Percentiles rank a stretch among this genome's conserved stretches.
Evolutionary conservation across 2,329 filamentous ascomycete species (phyloP).

Genomic region (Hypoxylon sp.): DNA sequence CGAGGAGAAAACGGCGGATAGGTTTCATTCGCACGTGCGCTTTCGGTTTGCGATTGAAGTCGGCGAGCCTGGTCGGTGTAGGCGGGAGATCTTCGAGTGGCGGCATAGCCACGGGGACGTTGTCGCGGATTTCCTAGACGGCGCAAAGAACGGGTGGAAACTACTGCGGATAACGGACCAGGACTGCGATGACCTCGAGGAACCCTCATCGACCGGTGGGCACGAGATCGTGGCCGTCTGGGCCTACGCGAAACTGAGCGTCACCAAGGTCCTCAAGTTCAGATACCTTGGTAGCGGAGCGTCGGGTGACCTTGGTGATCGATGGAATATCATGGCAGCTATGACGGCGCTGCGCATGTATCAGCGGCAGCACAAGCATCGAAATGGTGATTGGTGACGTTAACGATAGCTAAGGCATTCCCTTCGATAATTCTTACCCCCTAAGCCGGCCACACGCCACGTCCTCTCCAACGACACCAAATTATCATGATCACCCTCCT

Average conservation of each 20-base stretch:
- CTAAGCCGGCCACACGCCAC: too few species aligned
- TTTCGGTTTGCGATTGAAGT: constrained; percentile 25
- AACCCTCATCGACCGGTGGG: constrained; percentile 41
- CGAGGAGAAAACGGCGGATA: not conserved
- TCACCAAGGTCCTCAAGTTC: constrained; percentile 50
- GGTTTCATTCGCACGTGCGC: not conserved
- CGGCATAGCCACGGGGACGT: constrained; percentile 9
- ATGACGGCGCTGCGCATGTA: constrained; percentile 49
- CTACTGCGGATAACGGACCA: constrained; percentile 16
- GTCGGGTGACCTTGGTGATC: constrained; percentile 50
- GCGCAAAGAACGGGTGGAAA: constrained; percentile 18
- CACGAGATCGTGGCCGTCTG: constrained; percentile 55
- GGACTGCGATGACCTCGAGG: not conserved
- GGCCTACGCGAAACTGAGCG: constrained; percentile 43
- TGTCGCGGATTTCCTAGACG: constrained; percentile 6
- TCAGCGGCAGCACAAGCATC: constrained; percentile 30
- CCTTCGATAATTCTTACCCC: too few species aligned
- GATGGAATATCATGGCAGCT: constrained; percentile 55
- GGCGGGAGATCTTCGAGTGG: constrained; percentile 27
- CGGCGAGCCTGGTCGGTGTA: constrained; percentile 1
- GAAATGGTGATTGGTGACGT: constrained; percentile 12
- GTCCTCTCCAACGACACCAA: too few species aligned
- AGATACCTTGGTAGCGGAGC: constrained; percentile 52
- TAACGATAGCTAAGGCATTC: not conserved
- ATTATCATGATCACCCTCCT: too few species aligned